Conservation (phyloP, 257 asterid species). For the Craterostigma plantagineum region DNA sequence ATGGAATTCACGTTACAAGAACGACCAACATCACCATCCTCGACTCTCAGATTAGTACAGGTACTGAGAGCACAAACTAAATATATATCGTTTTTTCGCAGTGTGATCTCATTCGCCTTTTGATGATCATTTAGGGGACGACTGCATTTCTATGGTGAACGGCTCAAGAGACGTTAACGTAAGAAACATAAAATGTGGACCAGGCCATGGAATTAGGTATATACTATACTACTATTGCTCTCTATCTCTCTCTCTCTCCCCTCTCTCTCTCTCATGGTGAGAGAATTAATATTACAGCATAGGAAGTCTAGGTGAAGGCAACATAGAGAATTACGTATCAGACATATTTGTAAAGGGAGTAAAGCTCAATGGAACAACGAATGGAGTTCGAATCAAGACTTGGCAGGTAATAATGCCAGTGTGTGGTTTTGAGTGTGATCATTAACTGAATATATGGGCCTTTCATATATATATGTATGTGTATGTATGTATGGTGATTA, state of each 20-base stretch:
- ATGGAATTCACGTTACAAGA: slow-evolving; percentile 76
- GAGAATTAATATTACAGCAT: slow-evolving; percentile 55
- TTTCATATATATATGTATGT: too few relatives aligned
- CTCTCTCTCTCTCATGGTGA: too few relatives aligned
- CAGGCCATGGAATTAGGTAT: slow-evolving; percentile 96
- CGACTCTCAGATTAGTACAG: slow-evolving; percentile 90
- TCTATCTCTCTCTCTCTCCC: too few relatives aligned
- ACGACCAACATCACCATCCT: slow-evolving; percentile 68
- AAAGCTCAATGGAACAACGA: slow-evolving; percentile 42
- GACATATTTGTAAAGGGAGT: slow-evolving; percentile 55
- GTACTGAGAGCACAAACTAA: too few relatives aligned
- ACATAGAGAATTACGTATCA: slow-evolving; percentile 54
- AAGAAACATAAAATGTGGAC: slow-evolving; percentile 73
- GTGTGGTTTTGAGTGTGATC: too few relatives aligned
- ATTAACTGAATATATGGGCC: too few relatives aligned
- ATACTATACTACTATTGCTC: too few relatives aligned
- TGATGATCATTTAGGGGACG: slow-evolving; percentile 40
- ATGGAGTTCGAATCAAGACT: slow-evolving; percentile 97
- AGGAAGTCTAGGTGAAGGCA: slow-evolving; percentile 94
- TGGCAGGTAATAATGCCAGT: slow-evolving; percentile 98
- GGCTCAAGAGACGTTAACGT: slow-evolving; percentile 61
- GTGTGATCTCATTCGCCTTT: neutral
- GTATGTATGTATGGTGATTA: too few relatives aligned
- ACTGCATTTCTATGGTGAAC: slow-evolving; percentile 78
- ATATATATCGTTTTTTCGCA: neutral